phyloP scores from a whole-genome alignment of 768 basidiomycete species.

The Boletus coccyginus region DNA sequence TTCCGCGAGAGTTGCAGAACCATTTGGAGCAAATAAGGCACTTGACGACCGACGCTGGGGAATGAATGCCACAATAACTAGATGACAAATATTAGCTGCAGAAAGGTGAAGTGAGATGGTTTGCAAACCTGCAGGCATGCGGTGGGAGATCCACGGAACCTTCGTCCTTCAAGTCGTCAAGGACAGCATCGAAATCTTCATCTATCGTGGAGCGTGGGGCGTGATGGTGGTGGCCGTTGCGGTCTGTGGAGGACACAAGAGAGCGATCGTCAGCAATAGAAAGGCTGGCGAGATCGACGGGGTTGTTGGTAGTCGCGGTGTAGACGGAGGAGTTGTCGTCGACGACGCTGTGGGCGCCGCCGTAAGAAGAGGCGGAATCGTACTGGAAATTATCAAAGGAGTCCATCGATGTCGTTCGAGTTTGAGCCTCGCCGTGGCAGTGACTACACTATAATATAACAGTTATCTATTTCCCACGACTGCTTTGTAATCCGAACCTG shows the following conservation, averaged over 20 bases:
- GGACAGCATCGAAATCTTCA: slow-evolving; percentile 86
- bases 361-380: slow-evolving; percentile 80
- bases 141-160: slow-evolving; percentile 75
- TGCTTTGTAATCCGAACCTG: slow-evolving; percentile 10
- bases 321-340: slow-evolving; percentile 83
- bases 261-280: slow-evolving; percentile 66
- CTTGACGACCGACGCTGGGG: slow-evolving; percentile 95
- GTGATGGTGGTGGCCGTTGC: slow-evolving; percentile 36
- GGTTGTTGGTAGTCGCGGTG: slow-evolving; percentile 62
- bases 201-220: slow-evolving; percentile 45
- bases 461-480: slow-evolving; percentile 27
- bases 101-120: neutral
- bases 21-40: slow-evolving; percentile 89
- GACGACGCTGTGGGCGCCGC: slow-evolving; percentile 60
- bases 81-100: slow-evolving; percentile 5
- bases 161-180: slow-evolving; percentile 88
- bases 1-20: slow-evolving; percentile 99
- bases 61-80: slow-evolving; percentile 98
- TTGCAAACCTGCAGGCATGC: slow-evolving; percentile 90
- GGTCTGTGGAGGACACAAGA: slow-evolving; percentile 38
- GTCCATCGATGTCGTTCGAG: slow-evolving; percentile 52
- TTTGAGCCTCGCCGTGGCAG: neutral
- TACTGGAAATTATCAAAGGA: slow-evolving; percentile 85
- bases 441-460: slow-evolving; percentile 9
- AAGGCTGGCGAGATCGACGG: slow-evolving; percentile 64